Evolutionary conservation across 1,284 basidiomycete species (phyloP).

Genomic region (Pyrrhoderma noxium): DNA sequence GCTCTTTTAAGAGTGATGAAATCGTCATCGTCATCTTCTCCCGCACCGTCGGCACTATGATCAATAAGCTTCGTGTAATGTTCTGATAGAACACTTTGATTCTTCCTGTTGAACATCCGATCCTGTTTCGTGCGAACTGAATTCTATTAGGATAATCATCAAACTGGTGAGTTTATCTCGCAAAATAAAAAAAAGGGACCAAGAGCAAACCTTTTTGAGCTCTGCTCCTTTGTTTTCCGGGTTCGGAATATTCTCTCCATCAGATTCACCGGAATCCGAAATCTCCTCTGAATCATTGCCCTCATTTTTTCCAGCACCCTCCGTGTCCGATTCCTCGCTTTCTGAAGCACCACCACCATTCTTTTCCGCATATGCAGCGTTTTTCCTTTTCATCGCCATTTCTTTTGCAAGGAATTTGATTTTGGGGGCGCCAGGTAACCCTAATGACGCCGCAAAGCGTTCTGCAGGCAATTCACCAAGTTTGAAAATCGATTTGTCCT

Average conservation of each 20-base stretch:
- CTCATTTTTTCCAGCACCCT: too few relatives aligned
- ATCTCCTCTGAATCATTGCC: too few relatives aligned
- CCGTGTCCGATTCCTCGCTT: constrained; percentile 28
- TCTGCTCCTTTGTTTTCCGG: neutral
- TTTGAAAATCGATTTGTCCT: constrained; percentile 91
- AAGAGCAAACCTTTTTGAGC: constrained; percentile 12
- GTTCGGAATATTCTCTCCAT: constrained; percentile 28
- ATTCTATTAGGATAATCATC: constrained; percentile 22
- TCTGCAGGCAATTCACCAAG: constrained; percentile 78
- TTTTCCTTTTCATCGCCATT: constrained; percentile 69
- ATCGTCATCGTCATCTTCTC: constrained; percentile 63
- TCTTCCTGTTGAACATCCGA: constrained; percentile 95
- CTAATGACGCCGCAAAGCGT: constrained; percentile 83
- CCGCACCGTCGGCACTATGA: constrained; percentile 39
- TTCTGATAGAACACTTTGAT: constrained; percentile 87
- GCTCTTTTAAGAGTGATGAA: constrained; percentile 92
- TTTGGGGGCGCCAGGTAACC: constrained; percentile 91
- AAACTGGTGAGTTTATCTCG: neutral
- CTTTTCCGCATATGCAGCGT: constrained; percentile 42
- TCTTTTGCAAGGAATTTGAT: constrained; percentile 85
- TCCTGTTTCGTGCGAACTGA: constrained; percentile 91
- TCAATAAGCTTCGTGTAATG: constrained; percentile 90
- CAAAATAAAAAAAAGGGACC: neutral
- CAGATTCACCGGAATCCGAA: constrained; percentile 23
- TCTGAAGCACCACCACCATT: constrained; percentile 27